Evolutionary conservation across 2,329 filamentous ascomycete species (phyloP).

Genomic region (Gyromitra esculenta): DNA sequence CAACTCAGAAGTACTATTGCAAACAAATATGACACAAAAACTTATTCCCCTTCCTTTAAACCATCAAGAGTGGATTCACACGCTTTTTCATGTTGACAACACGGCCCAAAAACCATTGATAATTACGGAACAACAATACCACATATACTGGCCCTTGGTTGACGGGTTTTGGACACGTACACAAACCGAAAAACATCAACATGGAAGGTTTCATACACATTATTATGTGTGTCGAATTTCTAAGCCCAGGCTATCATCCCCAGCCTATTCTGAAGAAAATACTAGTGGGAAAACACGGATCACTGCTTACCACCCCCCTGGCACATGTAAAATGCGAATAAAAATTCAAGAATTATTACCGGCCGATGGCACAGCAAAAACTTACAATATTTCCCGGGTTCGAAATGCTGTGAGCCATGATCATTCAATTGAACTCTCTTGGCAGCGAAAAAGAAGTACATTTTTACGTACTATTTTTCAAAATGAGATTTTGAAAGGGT

Average conservation of each 20-base stretch:
- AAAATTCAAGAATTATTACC: background rate
- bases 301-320: background rate
- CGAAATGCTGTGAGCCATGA: background rate
- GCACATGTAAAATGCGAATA: slow-evolving; percentile 7
- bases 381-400: background rate
- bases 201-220: background rate
- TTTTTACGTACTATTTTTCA: slow-evolving; percentile 5
- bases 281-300: background rate
- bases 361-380: background rate
- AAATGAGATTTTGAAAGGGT: slow-evolving; percentile 18
- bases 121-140: background rate
- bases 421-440: slow-evolving; percentile 11
- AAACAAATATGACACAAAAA: background rate
- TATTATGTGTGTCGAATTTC: slow-evolving; percentile 9
- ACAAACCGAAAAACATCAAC: background rate
- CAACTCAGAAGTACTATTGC: no score
- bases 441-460: slow-evolving; percentile 4
- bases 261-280: slow-evolving; percentile 8
- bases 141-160: slow-evolving; percentile 2
- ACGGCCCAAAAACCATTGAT: background rate
- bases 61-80: background rate
- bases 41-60: background rate
- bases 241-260: background rate
- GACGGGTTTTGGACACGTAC: slow-evolving; percentile 22
- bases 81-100: slow-evolving; percentile 4